Base-by-base conservation (phyloP, 139 green algal genomes). In the Volvox reticuliferus region DNA sequence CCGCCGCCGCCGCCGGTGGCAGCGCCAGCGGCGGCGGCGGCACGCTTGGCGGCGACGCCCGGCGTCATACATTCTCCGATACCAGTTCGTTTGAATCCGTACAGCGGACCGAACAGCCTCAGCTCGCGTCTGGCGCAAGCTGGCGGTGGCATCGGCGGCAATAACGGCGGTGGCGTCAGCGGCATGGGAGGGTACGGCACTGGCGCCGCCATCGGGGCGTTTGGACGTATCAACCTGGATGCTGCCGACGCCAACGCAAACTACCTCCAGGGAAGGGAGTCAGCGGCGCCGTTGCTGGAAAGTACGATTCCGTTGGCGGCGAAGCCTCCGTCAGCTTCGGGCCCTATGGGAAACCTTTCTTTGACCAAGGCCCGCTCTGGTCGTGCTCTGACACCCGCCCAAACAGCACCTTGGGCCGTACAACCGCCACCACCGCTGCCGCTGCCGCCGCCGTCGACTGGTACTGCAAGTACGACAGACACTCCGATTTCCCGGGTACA, bases 41-140 rank as follows among this genome's bases (percentile, higher is more conserved):
- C 80, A 61, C 3, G n/a, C 26, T 6, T 62, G 21, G 24, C 44
- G 32, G 14, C 76, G 76, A 21, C 32, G 76, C n/a, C 36, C 0
- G 78, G 79, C 1, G 28, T 86, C 79, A 71, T 87, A 30, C 81
- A 87, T 22, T 87, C 81, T 9, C 81, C 81, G 16, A 87, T 76
- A n/a, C 81, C 81, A 21, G 30, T 78, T 24, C 81, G 81, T 3
- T 22, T 77, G 76, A 16, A 5, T 73, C 65, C 65, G 65, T 73
- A 26, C 65, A 73, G 65, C 65, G 65, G 65, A 2, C 65, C 12
- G 21, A 12, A 9, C 21, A 73, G 65, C 12, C 21, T 73, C 2
- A 12, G 12, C 21, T 12, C 65, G 21, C 65, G 65, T 28, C 65
- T 12, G 21, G 65, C 65, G 44, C 44, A 55, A 55, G 44, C 44